Conservation (phyloP, 2,329 filamentous ascomycete genomes). For the Fusarium euwallaceae region DNA sequence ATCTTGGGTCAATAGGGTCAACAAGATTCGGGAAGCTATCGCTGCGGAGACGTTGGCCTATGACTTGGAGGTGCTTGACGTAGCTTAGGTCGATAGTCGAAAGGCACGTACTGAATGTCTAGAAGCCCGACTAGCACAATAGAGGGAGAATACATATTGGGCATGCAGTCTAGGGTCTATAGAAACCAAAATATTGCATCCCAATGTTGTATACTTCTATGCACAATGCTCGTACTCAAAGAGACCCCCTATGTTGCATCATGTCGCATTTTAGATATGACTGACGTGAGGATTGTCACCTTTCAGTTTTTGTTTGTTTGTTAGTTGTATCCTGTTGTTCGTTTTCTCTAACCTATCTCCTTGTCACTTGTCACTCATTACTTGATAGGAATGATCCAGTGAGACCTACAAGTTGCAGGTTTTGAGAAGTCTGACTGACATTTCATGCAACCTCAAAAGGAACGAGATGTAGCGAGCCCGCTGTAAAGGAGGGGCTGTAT, state of each 20-base stretch:
- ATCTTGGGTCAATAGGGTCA: not conserved
- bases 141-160: accelerated
- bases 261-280: not conserved
- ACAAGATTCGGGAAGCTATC: not conserved
- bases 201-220: not conserved
- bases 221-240: not conserved
- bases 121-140: not conserved
- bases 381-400: too few relatives aligned
- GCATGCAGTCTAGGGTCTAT: not conserved
- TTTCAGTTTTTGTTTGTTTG: too few relatives aligned
- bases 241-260: not conserved
- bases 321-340: too few relatives aligned
- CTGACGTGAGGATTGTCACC: not conserved
- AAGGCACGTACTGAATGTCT: not conserved
- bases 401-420: too few relatives aligned
- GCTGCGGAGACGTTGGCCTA: not conserved
- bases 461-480: too few relatives aligned
- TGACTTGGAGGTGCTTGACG: not conserved
- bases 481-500: not conserved
- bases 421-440: too few relatives aligned
- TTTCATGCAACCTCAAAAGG: too few relatives aligned
- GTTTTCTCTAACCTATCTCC: too few relatives aligned
- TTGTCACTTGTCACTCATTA: too few relatives aligned
- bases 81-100: not conserved
- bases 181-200: not conserved